These are phyloP conservation scores for Fusarium aywerte DNA, from an alignment of 2,329 filamentous ascomycete species.

Conservation along the genomic window DNA sequence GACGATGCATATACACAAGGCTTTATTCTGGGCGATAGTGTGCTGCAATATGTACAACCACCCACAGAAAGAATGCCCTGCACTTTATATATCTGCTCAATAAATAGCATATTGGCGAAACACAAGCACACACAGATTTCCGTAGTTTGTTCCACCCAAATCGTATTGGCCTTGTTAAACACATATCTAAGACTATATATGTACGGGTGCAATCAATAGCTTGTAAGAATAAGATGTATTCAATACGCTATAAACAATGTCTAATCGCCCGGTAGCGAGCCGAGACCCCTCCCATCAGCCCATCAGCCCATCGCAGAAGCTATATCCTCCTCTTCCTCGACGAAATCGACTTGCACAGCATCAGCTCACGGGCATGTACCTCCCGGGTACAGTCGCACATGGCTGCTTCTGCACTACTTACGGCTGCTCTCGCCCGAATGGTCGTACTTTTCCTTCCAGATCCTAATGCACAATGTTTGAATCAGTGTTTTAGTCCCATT, in stretches of 20 bases:
- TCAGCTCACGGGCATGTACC: conserved; percentile 16
- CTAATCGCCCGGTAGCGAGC: not conserved
- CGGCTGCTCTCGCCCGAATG: conserved; percentile 57
- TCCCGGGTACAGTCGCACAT: conserved; percentile 24
- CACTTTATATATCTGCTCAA: conserved; percentile 23
- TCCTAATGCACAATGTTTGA: conserved; percentile 66
- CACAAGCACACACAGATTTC: conserved; percentile 19
- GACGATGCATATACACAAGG: not conserved
- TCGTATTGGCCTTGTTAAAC: not conserved
- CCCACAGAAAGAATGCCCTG: conserved; percentile 3
- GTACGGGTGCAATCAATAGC: not conserved
- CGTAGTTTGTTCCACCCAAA: conserved; percentile 5
- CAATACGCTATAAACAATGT: conserved; percentile 27
- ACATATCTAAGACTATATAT: conserved; percentile 9
- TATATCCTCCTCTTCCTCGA: conserved; percentile 3
- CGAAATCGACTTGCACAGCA: conserved; percentile 17
- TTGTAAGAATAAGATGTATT: conserved; percentile 13
- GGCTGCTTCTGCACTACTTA: conserved; percentile 48
- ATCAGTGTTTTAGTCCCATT: conserved; percentile 30
- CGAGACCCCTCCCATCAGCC: conserved; percentile 8
- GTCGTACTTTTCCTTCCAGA: conserved; percentile 97
- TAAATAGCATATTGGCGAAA: conserved; percentile 21
- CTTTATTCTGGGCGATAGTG: conserved; percentile 3
- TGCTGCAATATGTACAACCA: conserved; percentile 28
- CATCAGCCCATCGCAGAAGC: not conserved